phyloP scores from a whole-genome alignment of 2,329 filamentous ascomycete genomes.

The Verruconis gallopava region DNA sequence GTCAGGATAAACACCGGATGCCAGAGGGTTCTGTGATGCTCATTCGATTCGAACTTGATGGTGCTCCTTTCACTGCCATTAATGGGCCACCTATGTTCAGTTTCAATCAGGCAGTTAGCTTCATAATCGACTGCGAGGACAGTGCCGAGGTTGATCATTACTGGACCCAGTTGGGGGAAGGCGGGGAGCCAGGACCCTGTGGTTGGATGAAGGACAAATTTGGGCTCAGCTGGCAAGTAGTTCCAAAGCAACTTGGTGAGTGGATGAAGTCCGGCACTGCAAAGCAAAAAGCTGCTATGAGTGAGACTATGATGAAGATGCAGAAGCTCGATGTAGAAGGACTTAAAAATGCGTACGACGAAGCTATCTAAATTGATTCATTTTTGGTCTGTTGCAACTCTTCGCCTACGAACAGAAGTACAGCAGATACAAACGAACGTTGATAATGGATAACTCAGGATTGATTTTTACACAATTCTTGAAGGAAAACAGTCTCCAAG shows the following conservation, averaged over 20 bases:
- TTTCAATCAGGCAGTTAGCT: conserved; percentile 30
- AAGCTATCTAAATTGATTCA: too few relatives aligned
- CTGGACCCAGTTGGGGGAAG: conserved; percentile 31
- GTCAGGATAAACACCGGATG: conserved; percentile 21
- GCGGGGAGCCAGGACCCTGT: conserved; percentile 27
- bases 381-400: too few relatives aligned
- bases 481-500: too few relatives aligned
- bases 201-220: conserved; percentile 36
- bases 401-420: too few relatives aligned
- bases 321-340: conserved; percentile 10
- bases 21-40: conserved; percentile 23
- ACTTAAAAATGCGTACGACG: not conserved
- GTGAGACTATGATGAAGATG: conserved; percentile 29
- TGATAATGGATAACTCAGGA: too few relatives aligned
- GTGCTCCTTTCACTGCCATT: conserved; percentile 28
- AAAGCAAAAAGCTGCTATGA: conserved; percentile 19
- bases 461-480: too few relatives aligned
- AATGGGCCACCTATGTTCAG: conserved; percentile 32
- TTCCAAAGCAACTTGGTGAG: conserved; percentile 26
- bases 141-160: conserved; percentile 37
- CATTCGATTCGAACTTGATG: conserved; percentile 29
- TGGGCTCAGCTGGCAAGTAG: conserved; percentile 36
- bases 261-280: conserved; percentile 24
- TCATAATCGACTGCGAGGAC: conserved; percentile 32
- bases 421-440: too few relatives aligned